These are phyloP conservation scores for Neurospora tetrasperma DNA, from an alignment of 495 filamentous ascomycete species.

Conservation along the genomic window DNA sequence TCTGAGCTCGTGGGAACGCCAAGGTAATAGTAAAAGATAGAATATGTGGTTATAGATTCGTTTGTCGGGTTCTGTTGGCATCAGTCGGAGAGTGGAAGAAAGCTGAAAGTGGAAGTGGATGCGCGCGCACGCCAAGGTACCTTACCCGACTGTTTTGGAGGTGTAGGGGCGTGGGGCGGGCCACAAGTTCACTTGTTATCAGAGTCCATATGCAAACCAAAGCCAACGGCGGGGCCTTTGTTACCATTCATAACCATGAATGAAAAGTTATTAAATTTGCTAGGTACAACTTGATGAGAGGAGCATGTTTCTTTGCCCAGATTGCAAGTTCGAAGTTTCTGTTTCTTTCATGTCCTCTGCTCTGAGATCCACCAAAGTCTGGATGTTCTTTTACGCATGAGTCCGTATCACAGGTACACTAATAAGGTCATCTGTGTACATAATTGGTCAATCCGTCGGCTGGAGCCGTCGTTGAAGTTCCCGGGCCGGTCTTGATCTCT, in stretches of 20 bases:
- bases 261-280: neutral
- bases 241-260: neutral
- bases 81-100: neutral
- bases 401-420: neutral
- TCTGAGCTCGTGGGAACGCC: neutral
- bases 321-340: neutral
- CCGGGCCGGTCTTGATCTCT: neutral
- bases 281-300: neutral
- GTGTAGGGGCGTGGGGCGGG: neutral
- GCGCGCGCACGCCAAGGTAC: neutral
- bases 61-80: neutral
- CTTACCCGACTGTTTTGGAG: neutral
- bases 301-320: neutral
- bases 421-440: neutral
- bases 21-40: neutral
- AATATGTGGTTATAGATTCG: neutral
- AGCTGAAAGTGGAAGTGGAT: neutral
- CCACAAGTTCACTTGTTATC: neutral
- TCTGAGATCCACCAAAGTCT: neutral
- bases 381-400: neutral
- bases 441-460: neutral
- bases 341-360: neutral
- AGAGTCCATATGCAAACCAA: neutral
- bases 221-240: neutral
- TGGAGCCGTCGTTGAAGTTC: neutral